Conservation (phyloP, 257 asterid genomes). For the Lycium ferocissimum region DNA sequence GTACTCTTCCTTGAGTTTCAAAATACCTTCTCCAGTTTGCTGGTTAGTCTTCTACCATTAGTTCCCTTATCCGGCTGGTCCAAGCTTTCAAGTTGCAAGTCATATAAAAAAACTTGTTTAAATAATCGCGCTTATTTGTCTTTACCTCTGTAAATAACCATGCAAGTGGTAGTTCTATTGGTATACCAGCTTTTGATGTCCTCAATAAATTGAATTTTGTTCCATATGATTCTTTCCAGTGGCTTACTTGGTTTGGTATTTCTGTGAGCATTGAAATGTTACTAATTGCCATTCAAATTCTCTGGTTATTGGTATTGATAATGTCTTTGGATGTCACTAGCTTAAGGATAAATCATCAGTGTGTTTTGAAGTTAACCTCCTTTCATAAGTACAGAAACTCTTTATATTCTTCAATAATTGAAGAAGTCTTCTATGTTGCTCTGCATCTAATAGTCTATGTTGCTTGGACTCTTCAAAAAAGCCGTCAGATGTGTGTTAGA, state of each 20-base stretch:
- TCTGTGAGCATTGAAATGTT: background rate
- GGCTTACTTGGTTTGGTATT: background rate
- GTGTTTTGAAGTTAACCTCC: slow-evolving; percentile 24
- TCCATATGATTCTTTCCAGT: background rate
- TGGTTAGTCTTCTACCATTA: slow-evolving; percentile 3
- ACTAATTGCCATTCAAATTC: background rate
- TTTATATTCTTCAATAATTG: background rate
- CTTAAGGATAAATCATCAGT: slow-evolving; percentile 14
- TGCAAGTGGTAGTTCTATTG: slow-evolving; percentile 27
- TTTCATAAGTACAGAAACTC: background rate
- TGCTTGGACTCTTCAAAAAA: background rate
- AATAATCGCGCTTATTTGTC: background rate
- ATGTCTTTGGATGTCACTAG: slow-evolving; percentile 16
- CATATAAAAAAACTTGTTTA: background rate
- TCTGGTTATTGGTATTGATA: background rate
- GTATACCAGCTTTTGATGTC: slow-evolving; percentile 15
- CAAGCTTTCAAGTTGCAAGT: slow-evolving; percentile 22
- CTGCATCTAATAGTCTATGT: background rate
- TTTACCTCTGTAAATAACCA: slow-evolving; percentile 31
- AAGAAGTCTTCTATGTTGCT: background rate
- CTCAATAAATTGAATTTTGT: slow-evolving; percentile 2
- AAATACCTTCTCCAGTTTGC: slow-evolving; percentile 10
- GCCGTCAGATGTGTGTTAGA: background rate
- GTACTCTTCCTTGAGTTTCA: slow-evolving; percentile 29
- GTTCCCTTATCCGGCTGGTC: background rate